These are phyloP conservation scores for Neurospora sp. DNA, from an alignment of 495 filamentous ascomycete genomes.

Conservation along the genomic window DNA sequence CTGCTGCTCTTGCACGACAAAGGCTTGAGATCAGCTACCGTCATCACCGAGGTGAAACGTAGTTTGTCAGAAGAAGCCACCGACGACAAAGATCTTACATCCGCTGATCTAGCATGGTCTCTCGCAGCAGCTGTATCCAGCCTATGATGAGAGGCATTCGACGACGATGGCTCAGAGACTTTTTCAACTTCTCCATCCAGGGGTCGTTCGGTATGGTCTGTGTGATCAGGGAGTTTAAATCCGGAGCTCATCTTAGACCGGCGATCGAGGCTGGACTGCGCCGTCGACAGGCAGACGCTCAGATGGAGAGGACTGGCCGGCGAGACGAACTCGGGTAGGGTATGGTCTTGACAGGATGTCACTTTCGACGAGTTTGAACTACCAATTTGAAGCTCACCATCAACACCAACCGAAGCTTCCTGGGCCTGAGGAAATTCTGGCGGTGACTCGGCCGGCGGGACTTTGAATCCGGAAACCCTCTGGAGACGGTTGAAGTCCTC, in stretches of 20 bases:
- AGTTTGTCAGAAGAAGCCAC: neutral
- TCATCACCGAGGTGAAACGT: conserved; percentile 11
- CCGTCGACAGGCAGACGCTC: neutral
- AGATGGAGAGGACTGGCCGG: neutral
- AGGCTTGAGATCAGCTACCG: conserved; percentile 12
- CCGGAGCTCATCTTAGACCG: neutral
- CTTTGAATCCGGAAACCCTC: neutral
- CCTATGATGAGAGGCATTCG: neutral
- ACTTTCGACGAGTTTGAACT: neutral
- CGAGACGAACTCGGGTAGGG: neutral
- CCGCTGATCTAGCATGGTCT: neutral
- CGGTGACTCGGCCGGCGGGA: neutral
- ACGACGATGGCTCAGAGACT: neutral
- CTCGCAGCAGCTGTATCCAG: too few species aligned
- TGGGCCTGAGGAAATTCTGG: neutral
- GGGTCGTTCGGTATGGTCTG: neutral
- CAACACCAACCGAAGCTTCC: neutral
- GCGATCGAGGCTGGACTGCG: neutral
- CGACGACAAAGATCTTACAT: neutral
- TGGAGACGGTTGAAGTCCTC: neutral
- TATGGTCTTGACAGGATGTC: neutral
- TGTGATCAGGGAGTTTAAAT: neutral
- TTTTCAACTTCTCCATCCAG: neutral
- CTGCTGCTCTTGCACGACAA: conserved; percentile 1
- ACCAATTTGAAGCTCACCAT: neutral